These are phyloP conservation scores for Aspergillus ochraceoroseus DNA, from an alignment of 2,329 filamentous ascomycete genomes.

Conservation along the genomic window DNA sequence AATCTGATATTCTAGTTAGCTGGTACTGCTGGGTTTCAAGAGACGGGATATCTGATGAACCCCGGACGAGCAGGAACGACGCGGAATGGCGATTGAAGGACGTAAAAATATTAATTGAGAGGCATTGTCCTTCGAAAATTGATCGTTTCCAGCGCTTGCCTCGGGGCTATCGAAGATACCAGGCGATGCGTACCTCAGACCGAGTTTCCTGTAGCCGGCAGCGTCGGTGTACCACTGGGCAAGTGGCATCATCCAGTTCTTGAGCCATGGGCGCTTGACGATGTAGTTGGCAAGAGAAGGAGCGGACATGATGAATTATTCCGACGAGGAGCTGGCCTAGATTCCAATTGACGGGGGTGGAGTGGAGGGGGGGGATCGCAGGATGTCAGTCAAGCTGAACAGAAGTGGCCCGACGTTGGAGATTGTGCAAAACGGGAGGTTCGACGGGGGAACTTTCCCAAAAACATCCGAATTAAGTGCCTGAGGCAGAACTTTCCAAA, in stretches of 20 bases:
- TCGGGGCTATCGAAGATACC: slow-evolving; percentile 15
- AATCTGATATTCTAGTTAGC: slow-evolving; percentile 53
- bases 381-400: slow-evolving; percentile 31
- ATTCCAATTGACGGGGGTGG: slow-evolving; percentile 30
- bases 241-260: slow-evolving; percentile 70
- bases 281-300: slow-evolving; percentile 71
- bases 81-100: neutral
- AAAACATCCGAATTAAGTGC: slow-evolving; percentile 24
- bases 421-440: slow-evolving; percentile 41
- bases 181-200: slow-evolving; percentile 66
- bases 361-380: slow-evolving; percentile 27
- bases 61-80: slow-evolving; percentile 13
- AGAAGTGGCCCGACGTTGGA: slow-evolving; percentile 38
- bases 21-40: slow-evolving; percentile 2
- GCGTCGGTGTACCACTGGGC: slow-evolving; percentile 85
- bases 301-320: slow-evolving; percentile 58
- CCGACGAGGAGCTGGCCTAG: slow-evolving; percentile 16
- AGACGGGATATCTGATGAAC: slow-evolving; percentile 9
- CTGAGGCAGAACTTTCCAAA: slow-evolving; percentile 16
- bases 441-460: slow-evolving; percentile 29
- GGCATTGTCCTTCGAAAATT: neutral
- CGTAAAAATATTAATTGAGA: slow-evolving; percentile 2
- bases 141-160: slow-evolving; percentile 13
- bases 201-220: slow-evolving; percentile 87
- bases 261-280: slow-evolving; percentile 79